Base-by-base conservation (phyloP, 1,284 basidiomycete species). In the Apiotrichum siamense region DNA sequence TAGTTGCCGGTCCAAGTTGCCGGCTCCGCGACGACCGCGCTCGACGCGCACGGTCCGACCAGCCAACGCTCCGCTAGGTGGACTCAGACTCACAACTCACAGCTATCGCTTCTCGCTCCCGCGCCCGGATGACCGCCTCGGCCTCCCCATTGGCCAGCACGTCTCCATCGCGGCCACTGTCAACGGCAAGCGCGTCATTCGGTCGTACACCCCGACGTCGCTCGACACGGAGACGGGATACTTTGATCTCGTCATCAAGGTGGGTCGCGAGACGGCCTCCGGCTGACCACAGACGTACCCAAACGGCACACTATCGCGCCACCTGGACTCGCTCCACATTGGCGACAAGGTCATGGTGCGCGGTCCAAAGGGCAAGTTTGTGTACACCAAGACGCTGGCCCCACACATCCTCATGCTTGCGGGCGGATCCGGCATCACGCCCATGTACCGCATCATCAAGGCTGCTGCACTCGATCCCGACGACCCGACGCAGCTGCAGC, bases 171-270 rank as follows among this genome's bases (percentile, higher is more conserved):
- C 84, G 45, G 93, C 94, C 35, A 84, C 88, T 58, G 89, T 98
- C 62, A 80, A 86, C 63, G 94, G 90, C 65, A 97, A 97, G 78
- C 80, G 85, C 38, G 79, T 98, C 66, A 81, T 84, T 70, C 83
- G 94, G 52, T 90, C 85, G 72, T 98, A 98, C 78, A 98, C 94
- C 12, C 94, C 94, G 42, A 90, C 90, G 26, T 90, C 86, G 67
- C 86, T 86, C 64, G 88, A 97, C 69, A 87, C 94, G 57, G 86
- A 97, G 76, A 80, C 80, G 49, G 96, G 94, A 44, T 83, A 88
- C 76, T 97, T 98, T 70, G 93, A 97, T 74, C 83, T 98, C 52
- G 81, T 98, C 64, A 86, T 98, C 78, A 98, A 98, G 84, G 90
- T 88, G 63, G 54, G 63, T 62, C 33, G 17, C 25, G 37, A 36